Base-by-base conservation (phyloP, 2,329 filamentous ascomycete species). In the Arthrobotrys megalospora region DNA sequence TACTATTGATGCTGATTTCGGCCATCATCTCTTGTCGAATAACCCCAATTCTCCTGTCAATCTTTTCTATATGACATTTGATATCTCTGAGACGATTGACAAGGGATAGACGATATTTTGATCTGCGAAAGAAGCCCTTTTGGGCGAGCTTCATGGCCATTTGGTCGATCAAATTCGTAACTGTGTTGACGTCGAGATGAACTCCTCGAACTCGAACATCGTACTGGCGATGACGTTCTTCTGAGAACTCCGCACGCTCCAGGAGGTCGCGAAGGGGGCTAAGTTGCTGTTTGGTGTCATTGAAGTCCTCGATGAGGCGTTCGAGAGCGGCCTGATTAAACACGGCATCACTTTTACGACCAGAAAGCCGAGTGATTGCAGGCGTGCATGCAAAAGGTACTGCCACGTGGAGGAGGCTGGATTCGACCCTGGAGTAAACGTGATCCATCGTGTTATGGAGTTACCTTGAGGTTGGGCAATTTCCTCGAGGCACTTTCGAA, bases 1-100 rank as follows among this genome's bases (percentile, higher is more conserved):
- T 16, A 14, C 12, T 43, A 16, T 66, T 16, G 16, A 76, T n/a
- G 8, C 36, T 1, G 1, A 60, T 58, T 11, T 28, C 38, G 4
- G 70, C 36, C 8, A 36, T 28, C 11, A 76, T 64, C 14, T 76
- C 72, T 21, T 76, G 65, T 28, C 58, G 34, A n/a, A 70, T 50
- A 3, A 11, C 32, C 0, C 12, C 12, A 10, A 76, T 70, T 1
- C 19, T 62, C 14, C 10, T 11, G 32, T 70, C 47, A 0, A 69
- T 43, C n/a, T 41, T 52, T 1, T 19, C 28, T 41, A 76, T 60
- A 16, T 45, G 19, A 7, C 45, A 16, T 14, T 21, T 58, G 7
- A 70, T 12, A 12, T 28, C 36, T 3, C 36, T 34, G 2, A 70
- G 16, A 12, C 58, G 58, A 12, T 48, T 48, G 1, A 60, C 21